Base-by-base conservation (phyloP, 306 rosid genomes). In the Datisca glomerata region DNA sequence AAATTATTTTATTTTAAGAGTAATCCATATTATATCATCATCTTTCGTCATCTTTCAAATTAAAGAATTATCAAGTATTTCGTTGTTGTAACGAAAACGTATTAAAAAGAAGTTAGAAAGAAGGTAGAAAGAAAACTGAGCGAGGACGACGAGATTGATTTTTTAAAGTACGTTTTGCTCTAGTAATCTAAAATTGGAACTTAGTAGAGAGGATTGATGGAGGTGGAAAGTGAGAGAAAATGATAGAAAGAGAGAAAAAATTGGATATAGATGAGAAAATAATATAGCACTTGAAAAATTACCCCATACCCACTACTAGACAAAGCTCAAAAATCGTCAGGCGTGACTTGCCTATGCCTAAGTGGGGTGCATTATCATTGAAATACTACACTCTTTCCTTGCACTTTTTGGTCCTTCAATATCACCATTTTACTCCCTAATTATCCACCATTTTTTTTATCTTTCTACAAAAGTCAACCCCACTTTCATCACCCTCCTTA, bases 281-380 rank as follows among this genome's bases (percentile, higher is more conserved):
- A 16, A 35, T 23, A 13, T 5, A 41, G 49, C 49, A 45, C 22
- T 45, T 24, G 11, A 37, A 45, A 45, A 35, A 5, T 12, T 8
- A 8, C 24, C 5, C 3, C 6, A 13, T 7, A 1, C 20, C 53
- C 41, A 19, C 53, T 31, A 31, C 41, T n/a, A 31, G 29, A 46
- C 31, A 46, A 25, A 24, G 24, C 12, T 46, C 51, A 46, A 46
- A 45, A 47, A 18, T 19, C 40, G n/a, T 31, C 32, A 47, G 41
- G 53, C 53, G 53, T 47, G 53, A 31, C 41, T n/a, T n/a, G n/a
- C n/a, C n/a, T n/a, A 47, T 11, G 19, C 41, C 53, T 31, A 47
- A 47, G 53, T 47, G 53, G 53, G 53, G 53, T 47, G 53, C 53
- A 47, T 47, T 31, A 47, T 47, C 53, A 47, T 47, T 17, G 32